Conservation (phyloP, 495 filamentous ascomycete species). For the Talaromyces trachyspermus region DNA sequence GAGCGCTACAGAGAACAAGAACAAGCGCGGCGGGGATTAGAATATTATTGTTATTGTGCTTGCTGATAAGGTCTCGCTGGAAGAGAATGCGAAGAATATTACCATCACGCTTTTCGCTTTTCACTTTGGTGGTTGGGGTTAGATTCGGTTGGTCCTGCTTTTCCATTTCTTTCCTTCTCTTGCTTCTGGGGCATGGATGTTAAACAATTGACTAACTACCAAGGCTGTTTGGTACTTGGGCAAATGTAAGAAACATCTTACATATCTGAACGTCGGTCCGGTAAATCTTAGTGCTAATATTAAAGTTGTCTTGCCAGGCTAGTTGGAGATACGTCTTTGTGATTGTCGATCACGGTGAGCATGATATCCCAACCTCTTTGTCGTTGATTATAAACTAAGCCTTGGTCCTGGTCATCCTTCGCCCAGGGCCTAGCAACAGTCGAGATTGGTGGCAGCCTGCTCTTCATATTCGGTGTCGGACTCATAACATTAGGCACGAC, state of each 20-base stretch:
- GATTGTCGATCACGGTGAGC: conserved; percentile 45
- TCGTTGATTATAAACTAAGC: conserved; percentile 15
- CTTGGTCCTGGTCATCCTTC: conserved; percentile 17
- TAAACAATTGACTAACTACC: background rate
- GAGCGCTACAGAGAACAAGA: conserved; percentile 51
- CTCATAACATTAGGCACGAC: conserved; percentile 50
- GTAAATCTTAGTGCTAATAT: too few relatives aligned
- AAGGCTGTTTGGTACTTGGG: conserved; percentile 16
- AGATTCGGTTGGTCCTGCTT: conserved; percentile 47
- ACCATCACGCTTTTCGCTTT: too few relatives aligned
- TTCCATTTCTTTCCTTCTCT: conserved; percentile 23
- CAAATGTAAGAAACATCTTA: conserved; percentile 19
- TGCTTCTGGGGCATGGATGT: background rate
- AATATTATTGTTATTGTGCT: conserved; percentile 48
- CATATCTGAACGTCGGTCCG: too few relatives aligned
- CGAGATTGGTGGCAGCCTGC: conserved; percentile 45
- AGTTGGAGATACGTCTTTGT: conserved; percentile 56
- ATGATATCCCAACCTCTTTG: conserved; percentile 24
- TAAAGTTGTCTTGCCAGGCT: too few relatives aligned
- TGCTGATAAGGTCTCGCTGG: conserved; percentile 47
- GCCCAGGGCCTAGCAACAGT: conserved; percentile 39
- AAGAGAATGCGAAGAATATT: conserved; percentile 52
- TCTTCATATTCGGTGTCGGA: conserved; percentile 54
- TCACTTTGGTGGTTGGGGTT: conserved; percentile 42
- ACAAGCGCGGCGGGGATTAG: conserved; percentile 44